Conservation (phyloP, 2,329 filamentous ascomycete species). For the Emericellopsis cladophorae region DNA sequence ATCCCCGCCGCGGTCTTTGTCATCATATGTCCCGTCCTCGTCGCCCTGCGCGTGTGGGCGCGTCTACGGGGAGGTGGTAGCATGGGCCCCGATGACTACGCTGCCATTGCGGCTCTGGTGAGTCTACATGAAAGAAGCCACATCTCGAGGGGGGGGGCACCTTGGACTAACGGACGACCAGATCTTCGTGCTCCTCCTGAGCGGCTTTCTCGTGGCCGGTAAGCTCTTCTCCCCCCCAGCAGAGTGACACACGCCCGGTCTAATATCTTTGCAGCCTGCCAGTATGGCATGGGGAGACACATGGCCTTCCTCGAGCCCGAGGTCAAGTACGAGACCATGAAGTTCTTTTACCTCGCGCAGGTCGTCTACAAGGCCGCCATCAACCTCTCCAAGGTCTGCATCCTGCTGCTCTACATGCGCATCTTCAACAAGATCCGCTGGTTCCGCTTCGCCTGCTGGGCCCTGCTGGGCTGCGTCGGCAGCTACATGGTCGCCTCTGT, state of each 20-base stretch:
- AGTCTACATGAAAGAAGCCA: neutral
- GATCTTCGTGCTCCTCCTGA: conserved; percentile 5
- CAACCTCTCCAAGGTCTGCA: conserved; percentile 17
- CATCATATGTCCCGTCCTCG: conserved; percentile 9
- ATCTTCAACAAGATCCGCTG: conserved; percentile 16
- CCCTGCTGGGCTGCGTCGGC: conserved; percentile 10
- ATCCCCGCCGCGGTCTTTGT: conserved; percentile 11
- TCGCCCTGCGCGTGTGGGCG: conserved; percentile 9
- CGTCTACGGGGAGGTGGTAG: conserved; percentile 7
- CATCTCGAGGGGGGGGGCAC: neutral
- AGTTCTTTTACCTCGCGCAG: conserved; percentile 13
- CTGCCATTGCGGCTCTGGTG: conserved; percentile 9
- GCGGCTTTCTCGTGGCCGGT: conserved; percentile 3
- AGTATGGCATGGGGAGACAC: conserved; percentile 11
- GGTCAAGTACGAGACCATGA: conserved; percentile 9
- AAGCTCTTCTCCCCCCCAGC: neutral
- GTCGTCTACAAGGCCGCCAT: conserved; percentile 17
- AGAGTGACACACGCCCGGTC: neutral
- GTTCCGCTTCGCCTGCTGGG: conserved; percentile 12
- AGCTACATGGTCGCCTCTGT: conserved; percentile 14
- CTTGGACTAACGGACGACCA: neutral
- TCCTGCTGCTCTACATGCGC: conserved; percentile 18
- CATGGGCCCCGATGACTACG: conserved; percentile 10
- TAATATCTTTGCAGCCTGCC: conserved; percentile 7
- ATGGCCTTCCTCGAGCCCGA: conserved; percentile 3